phyloP scores from a whole-genome alignment of 768 basidiomycete species.

The Boletus fagicola region DNA sequence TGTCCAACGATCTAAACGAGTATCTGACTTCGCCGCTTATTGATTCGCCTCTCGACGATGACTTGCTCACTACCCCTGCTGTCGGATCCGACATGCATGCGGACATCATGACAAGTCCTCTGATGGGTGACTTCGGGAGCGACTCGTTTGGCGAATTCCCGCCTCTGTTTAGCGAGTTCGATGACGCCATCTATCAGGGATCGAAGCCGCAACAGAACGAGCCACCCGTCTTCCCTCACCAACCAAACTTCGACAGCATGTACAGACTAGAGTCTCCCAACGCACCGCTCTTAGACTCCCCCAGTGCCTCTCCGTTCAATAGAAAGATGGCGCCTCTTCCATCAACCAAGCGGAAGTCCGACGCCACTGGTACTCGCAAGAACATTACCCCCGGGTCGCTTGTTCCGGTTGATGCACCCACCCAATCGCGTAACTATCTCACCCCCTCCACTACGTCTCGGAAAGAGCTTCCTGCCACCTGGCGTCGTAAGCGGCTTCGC shows the following conservation, averaged over 20 bases:
- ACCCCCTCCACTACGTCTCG: conserved; percentile 73
- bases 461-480: conserved; percentile 74
- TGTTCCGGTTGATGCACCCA: conserved; percentile 74
- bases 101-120: conserved; percentile 44
- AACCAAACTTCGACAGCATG: conserved; percentile 36
- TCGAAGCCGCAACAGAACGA: conserved; percentile 15
- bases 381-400: conserved; percentile 63
- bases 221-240: conserved; percentile 7
- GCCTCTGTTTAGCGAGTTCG: conserved; percentile 32
- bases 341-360: conserved; percentile 27
- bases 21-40: conserved; percentile 48
- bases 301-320: conserved; percentile 29
- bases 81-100: conserved; percentile 36
- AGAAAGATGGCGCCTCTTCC: conserved; percentile 16
- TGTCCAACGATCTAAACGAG: conserved; percentile 38
- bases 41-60: conserved; percentile 47
- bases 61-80: conserved; percentile 44
- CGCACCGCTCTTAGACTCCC: conserved; percentile 48
- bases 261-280: conserved; percentile 49
- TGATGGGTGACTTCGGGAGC: conserved; percentile 34
- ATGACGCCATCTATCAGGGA: conserved; percentile 15
- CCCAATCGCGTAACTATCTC: conserved; percentile 72
- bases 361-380: conserved; percentile 68
- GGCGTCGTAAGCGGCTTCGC: conserved; percentile 60
- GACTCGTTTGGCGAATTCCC: conserved; percentile 34